Percentiles rank a stretch among this genome's conserved stretches.
These are phyloP conservation scores for Arthrinium phaeospermum DNA, from an alignment of 2,329 filamentous ascomycete species.

Conservation along the genomic window DNA sequence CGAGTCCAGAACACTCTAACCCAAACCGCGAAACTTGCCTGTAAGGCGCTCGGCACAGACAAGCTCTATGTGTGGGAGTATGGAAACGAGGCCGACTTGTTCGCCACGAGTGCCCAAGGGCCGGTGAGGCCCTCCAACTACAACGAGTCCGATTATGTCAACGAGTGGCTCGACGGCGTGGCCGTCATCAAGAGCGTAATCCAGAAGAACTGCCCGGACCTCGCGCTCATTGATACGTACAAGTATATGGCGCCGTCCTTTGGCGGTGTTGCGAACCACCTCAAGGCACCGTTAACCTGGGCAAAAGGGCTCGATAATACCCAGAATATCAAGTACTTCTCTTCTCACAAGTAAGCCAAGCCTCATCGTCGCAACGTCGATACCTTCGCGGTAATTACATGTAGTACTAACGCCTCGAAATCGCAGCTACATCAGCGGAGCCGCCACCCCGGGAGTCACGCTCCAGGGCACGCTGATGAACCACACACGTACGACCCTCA, in stretches of 20 bases:
- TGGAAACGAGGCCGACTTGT: slow-evolving; percentile 70
- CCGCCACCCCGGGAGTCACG: slow-evolving; percentile 64
- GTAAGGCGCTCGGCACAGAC: slow-evolving; percentile 57
- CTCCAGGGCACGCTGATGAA: slow-evolving; percentile 69
- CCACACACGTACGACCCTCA: slow-evolving; percentile 58
- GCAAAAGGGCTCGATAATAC: slow-evolving; percentile 57
- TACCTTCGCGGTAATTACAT: neutral
- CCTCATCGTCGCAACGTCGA: neutral
- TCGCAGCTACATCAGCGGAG: slow-evolving; percentile 65
- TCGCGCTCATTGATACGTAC: slow-evolving; percentile 45
- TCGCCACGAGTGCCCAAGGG: slow-evolving; percentile 56
- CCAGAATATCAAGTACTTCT: slow-evolving; percentile 56
- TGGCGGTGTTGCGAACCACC: slow-evolving; percentile 54
- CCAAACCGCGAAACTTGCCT: slow-evolving; percentile 61
- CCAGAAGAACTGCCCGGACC: slow-evolving; percentile 56
- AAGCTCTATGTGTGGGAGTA: slow-evolving; percentile 65
- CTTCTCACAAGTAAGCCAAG: slow-evolving; percentile 61
- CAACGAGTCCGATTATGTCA: slow-evolving; percentile 60
- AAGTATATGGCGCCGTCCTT: slow-evolving; percentile 60
- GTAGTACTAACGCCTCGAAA: neutral
- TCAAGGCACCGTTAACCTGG: slow-evolving; percentile 59
- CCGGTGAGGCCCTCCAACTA: slow-evolving; percentile 57
- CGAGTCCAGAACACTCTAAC: slow-evolving; percentile 56
- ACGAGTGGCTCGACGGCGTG: slow-evolving; percentile 63
- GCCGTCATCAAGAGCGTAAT: slow-evolving; percentile 53